Evolutionary conservation across 2,329 filamentous ascomycete species (phyloP), one percentile per base, ranked within the genome.

Genomic region (Aspergillus candidus): DNA sequence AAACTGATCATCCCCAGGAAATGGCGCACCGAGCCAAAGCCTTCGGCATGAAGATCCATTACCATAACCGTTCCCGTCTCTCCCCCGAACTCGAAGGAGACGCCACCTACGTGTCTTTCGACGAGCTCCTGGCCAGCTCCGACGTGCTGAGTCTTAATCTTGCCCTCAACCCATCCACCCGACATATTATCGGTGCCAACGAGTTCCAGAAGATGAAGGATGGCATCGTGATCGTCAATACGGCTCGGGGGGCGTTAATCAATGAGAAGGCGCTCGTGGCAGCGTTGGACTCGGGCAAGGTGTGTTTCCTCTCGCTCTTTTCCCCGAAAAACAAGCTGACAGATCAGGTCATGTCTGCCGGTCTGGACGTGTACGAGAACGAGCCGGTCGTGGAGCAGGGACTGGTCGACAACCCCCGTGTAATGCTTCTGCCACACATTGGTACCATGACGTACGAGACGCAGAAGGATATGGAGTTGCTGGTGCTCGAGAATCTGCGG

Each of bases 401-500:
- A 0, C 58, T 73, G 33, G 51, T 72, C 17, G 63, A 63, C 37
- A 72, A 70, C 51, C 61, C 66, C 4, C 61, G 60, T 33, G 67
- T 69, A n/a, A 76, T 81, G 52, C 53, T 82, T 51, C 58, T 81
- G 49, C 79, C 79, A 32, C 79, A 82, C 53, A 74, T 82, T 50
- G 79, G 78, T 14, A 82, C 78, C 1, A 72, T 66, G 47, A 81
- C 78, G 10, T 75, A 71, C 55, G 78, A 82, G 61, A 80, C 77
- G 15, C 77, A 80, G 63, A 74, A 72, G 51, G 76, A 79, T 43
- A 82, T 81, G 78, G 78, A 82, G 59, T 55, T 79, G 41, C 57
- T 80, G 50, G 77, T 80, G 13, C 48, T 82, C 57, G 70, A 77
- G 29, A 82, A 82, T 51, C 50, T 83, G 59, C 73, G 73, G 56